Evolutionary conservation across 2,329 filamentous ascomycete species (phyloP).

Genomic region (Exophiala mesophila): DNA sequence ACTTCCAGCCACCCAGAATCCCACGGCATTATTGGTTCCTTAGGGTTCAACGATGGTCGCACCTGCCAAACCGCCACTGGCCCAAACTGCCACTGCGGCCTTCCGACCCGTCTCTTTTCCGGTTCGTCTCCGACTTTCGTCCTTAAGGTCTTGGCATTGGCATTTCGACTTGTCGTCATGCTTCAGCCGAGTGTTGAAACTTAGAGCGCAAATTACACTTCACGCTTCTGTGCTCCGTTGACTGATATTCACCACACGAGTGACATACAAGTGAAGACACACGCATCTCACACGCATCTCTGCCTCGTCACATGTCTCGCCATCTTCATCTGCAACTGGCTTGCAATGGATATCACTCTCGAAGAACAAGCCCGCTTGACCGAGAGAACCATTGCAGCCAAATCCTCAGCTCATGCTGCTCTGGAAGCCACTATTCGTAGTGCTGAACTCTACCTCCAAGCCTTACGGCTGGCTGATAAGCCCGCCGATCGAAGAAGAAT

Average conservation of each 20-base stretch:
- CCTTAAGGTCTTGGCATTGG: not conserved
- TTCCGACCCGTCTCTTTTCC: slow-evolving; percentile 4
- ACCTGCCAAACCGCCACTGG: no score
- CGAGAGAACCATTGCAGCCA: slow-evolving; percentile 15
- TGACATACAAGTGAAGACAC: not conserved
- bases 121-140: not conserved
- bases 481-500: slow-evolving; percentile 63
- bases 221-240: not conserved
- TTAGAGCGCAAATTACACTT: not conserved
- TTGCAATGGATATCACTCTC: no score
- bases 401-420: slow-evolving; percentile 52
- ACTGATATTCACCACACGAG: not conserved
- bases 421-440: slow-evolving; percentile 70
- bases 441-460: slow-evolving; percentile 76
- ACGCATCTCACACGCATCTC: no score
- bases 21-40: no score
- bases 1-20: no score
- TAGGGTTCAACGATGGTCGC: no score
- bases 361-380: slow-evolving; percentile 19
- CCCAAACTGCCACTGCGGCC: not conserved
- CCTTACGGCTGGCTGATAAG: slow-evolving; percentile 57
- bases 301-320: no score
- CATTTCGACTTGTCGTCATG: no score
- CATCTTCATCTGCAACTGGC: no score
- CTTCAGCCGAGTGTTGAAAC: not conserved